Conservation (phyloP, 2,329 filamentous ascomycete species). For the Cladophialophora psammophila region DNA sequence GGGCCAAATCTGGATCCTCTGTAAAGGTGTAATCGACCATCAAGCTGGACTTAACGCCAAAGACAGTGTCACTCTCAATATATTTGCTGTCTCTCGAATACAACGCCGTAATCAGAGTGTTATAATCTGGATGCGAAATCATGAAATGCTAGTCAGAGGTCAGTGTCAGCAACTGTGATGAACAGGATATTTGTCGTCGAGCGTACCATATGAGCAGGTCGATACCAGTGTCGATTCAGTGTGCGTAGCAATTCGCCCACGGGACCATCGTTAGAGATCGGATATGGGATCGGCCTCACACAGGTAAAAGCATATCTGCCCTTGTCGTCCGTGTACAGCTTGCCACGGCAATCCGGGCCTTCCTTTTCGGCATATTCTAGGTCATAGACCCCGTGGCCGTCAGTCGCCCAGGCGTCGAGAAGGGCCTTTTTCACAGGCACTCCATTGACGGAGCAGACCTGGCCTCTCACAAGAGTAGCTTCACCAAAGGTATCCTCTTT, state of each 20-base stretch:
- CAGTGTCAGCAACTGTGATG: neutral
- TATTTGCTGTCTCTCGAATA: conserved; percentile 66
- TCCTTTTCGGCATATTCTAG: conserved; percentile 16
- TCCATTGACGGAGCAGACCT: neutral
- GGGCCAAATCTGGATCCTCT: neutral
- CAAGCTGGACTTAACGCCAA: conserved; percentile 67
- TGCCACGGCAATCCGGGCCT: conserved; percentile 18
- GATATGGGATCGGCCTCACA: conserved; percentile 21
- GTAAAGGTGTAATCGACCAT: conserved; percentile 53
- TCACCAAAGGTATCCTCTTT: conserved; percentile 8
- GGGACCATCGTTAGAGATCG: conserved; percentile 44
- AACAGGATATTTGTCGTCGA: too few relatives aligned
- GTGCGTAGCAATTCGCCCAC: conserved; percentile 60
- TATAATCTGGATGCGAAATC: conserved; percentile 60
- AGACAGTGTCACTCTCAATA: conserved; percentile 65
- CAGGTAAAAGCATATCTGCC: conserved; percentile 14
- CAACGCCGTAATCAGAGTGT: conserved; percentile 64
- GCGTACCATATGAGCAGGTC: conserved; percentile 62
- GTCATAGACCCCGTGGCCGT: conserved; percentile 21
- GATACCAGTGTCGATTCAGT: conserved; percentile 65
- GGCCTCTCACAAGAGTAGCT: conserved; percentile 13
- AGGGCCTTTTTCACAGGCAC: conserved; percentile 9
- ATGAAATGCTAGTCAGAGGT: conserved; percentile 50
- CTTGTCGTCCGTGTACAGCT: conserved; percentile 12
- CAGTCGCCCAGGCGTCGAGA: conserved; percentile 25